phyloP scores from a whole-genome alignment of 768 basidiomycete genomes.

The Phlebiopsis flavidoalba region DNA sequence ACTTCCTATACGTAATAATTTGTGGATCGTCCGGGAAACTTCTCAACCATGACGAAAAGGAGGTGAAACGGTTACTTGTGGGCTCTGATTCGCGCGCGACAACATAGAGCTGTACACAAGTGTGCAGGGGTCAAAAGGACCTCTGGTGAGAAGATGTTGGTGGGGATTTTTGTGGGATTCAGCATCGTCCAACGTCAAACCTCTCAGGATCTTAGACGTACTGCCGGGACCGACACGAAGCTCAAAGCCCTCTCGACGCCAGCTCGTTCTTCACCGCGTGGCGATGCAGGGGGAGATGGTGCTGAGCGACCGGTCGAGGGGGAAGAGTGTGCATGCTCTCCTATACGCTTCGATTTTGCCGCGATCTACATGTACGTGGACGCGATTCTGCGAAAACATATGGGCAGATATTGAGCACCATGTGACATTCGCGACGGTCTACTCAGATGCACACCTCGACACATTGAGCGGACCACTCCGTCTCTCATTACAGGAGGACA shows the following conservation, averaged over 20 bases:
- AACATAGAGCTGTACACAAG: conserved; percentile 69
- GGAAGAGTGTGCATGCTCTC: background rate
- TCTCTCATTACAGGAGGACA: conserved; percentile 65
- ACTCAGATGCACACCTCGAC: conserved; percentile 34
- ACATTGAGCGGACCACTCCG: conserved; percentile 92
- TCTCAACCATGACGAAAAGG: conserved; percentile 51
- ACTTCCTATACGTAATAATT: conserved; percentile 58
- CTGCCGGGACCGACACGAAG: conserved; percentile 76
- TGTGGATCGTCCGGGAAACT: conserved; percentile 50
- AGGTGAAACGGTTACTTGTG: conserved; percentile 84
- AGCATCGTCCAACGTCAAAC: too few species aligned
- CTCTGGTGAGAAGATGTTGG: conserved; percentile 34
- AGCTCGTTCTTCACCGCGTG: conserved; percentile 67
- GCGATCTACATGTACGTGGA: conserved; percentile 41
- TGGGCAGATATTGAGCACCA: background rate
- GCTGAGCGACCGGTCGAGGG: conserved; percentile 75
- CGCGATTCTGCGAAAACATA: conserved; percentile 39
- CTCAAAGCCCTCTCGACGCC: conserved; percentile 52
- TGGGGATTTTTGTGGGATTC: too few species aligned
- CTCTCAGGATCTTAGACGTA: conserved; percentile 34
- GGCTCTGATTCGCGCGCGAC: conserved; percentile 85
- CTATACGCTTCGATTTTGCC: background rate
- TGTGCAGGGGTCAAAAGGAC: conserved; percentile 78
- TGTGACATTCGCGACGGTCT: background rate
- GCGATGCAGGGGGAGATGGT: conserved; percentile 89